Conservation (phyloP, 148 eudicot genomes). For the Vaccinium corymbosum region DNA sequence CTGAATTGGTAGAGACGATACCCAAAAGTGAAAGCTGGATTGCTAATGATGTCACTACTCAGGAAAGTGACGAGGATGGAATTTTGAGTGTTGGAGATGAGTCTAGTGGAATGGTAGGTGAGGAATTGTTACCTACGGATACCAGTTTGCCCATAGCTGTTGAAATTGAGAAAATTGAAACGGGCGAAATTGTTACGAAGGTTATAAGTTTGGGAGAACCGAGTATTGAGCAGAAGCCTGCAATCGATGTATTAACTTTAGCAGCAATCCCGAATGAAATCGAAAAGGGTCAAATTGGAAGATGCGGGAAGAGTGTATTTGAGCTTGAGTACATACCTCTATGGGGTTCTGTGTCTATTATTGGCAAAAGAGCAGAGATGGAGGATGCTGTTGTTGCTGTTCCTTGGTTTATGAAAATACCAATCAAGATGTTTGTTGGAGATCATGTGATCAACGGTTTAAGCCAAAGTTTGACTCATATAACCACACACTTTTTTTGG, state of each 20-base stretch:
- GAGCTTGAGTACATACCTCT: slow-evolving; percentile 51
- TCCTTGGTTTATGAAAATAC: slow-evolving; percentile 54
- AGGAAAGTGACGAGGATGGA: slow-evolving; percentile 33
- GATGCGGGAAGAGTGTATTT: slow-evolving; percentile 35
- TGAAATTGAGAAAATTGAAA: slow-evolving; percentile 40
- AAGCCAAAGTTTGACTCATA: slow-evolving; percentile 44
- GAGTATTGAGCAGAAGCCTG: slow-evolving; percentile 23
- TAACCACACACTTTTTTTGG: slow-evolving; percentile 60
- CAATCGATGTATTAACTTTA: slow-evolving; percentile 30
- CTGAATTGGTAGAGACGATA: slow-evolving; percentile 3
- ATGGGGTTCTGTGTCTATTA: slow-evolving; percentile 53
- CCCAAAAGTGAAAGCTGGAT: slow-evolving; percentile 18
- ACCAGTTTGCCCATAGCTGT: slow-evolving; percentile 43
- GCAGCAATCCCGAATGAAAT: slow-evolving; percentile 32
- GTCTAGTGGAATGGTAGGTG: slow-evolving; percentile 23
- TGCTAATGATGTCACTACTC: slow-evolving; percentile 22
- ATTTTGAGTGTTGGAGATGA: slow-evolving; percentile 24
- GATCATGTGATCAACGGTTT: slow-evolving; percentile 39
- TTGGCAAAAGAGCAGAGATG: slow-evolving; percentile 67
- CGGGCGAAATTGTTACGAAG: slow-evolving; percentile 41
- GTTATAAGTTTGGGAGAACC: slow-evolving; percentile 44
- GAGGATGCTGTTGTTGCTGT: slow-evolving; percentile 55
- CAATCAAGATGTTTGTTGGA: slow-evolving; percentile 47
- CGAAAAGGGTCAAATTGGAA: slow-evolving; percentile 22
- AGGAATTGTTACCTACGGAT: slow-evolving; percentile 33